Evolutionary conservation across 2,329 filamentous ascomycete species (phyloP), one percentile per base, ranked within the genome.

Genomic region (Colletotrichum agaves): DNA sequence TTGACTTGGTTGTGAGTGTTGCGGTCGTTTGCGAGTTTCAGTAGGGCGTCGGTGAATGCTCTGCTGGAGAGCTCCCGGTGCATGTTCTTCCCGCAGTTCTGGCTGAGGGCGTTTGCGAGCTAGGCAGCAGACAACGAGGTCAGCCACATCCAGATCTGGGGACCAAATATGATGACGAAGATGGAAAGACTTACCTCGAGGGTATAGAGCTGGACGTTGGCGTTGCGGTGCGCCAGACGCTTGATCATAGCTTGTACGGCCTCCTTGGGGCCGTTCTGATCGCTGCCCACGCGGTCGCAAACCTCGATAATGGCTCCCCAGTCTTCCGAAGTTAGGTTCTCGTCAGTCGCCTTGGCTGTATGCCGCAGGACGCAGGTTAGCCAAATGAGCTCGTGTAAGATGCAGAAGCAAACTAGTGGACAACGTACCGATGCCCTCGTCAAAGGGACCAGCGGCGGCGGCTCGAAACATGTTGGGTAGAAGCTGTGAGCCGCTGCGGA

Each of bases 1-100:
- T 98, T 98, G 77, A 99, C 96, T 79, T 97, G 93, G 77, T 92
- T 91, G 79, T 98, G 96, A 59, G 95, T 98, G 78, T 97, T 99
- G 81, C 94, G 88, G 80, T 99, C 96, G 81, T 91, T 93, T 71
- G 96, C 94, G 67, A 99, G 87, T 76, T 96, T 91, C 71, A 98
- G 85, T 53, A 99, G 84, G 67, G 95, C 93, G 77, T 99, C 96
- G 72, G 96, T 99, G 78, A 98, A 97, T 77, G 93, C 94, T 74
- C 94, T 91, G 72, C 92, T 96, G 33, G 94, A 92, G 67, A 98
- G 84, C 81, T 98, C 94, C 78, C 93, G 91, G 81, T 98, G 94
- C 80, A 97, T 92, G 71, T 88, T 86, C 68, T 91, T 87, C 57
- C 93, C 94, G 77, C 94, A 97, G 81, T 98, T 98, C 77, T 97